These are phyloP conservation scores for Hemileia vastatrix DNA, from an alignment of 1,284 basidiomycete species.

Conservation along the genomic window DNA sequence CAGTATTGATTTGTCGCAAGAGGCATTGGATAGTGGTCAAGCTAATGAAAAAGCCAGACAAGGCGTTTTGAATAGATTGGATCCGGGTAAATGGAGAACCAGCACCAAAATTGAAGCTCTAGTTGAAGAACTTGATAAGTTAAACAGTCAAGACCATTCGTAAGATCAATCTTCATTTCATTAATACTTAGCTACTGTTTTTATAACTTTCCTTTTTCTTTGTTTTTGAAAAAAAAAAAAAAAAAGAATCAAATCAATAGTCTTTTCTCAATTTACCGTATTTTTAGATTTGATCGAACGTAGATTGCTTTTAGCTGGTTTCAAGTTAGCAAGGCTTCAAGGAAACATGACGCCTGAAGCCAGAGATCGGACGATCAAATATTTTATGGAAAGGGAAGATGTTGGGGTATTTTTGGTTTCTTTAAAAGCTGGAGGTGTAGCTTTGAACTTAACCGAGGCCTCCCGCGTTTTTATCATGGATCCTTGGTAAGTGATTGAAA, in stretches of 20 bases:
- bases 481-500: slow-evolving; percentile 45
- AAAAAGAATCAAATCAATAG: slow-evolving; percentile 87
- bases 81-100: slow-evolving; percentile 81
- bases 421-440: slow-evolving; percentile 92
- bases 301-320: slow-evolving; percentile 77
- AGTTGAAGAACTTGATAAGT: slow-evolving; percentile 21
- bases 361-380: slow-evolving; percentile 72
- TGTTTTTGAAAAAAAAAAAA: slow-evolving; percentile 53
- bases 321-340: slow-evolving; percentile 81
- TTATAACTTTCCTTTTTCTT: background rate
- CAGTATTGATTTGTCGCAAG: slow-evolving; percentile 89
- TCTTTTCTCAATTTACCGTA: slow-evolving; percentile 89
- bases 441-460: slow-evolving; percentile 83
- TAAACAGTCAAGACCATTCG: slow-evolving; percentile 23
- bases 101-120: slow-evolving; percentile 96
- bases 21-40: slow-evolving; percentile 76
- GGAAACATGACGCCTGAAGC: slow-evolving; percentile 96
- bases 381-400: slow-evolving; percentile 50
- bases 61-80: slow-evolving; percentile 82
- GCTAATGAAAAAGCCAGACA: slow-evolving; percentile 58
- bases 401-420: slow-evolving; percentile 92
- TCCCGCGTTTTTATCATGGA: slow-evolving; percentile 51
- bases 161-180: background rate
- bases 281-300: slow-evolving; percentile 78
- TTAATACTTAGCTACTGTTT: background rate